These are phyloP conservation scores for Tremellales sp. DNA, from an alignment of 1,284 basidiomycete genomes.

Conservation along the genomic window DNA sequence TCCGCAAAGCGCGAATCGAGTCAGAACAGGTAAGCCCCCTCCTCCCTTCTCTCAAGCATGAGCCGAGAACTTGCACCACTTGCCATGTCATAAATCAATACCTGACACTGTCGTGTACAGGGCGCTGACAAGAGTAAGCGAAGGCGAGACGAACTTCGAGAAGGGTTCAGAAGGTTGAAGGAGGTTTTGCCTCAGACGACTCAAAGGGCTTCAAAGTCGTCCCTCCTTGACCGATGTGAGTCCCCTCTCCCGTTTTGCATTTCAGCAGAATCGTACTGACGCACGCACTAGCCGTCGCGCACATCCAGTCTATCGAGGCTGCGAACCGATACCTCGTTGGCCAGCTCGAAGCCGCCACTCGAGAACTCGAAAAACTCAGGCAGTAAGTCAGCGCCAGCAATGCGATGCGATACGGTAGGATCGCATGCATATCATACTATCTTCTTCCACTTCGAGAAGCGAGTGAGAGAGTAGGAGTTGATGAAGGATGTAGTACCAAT, in stretches of 20 bases:
- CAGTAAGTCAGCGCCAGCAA: slow-evolving; percentile 13
- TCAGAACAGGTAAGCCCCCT: slow-evolving; percentile 39
- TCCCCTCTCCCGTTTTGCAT: slow-evolving; percentile 21
- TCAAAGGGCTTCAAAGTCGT: slow-evolving; percentile 84
- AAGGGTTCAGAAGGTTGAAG: slow-evolving; percentile 79
- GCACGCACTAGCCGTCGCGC: slow-evolving; percentile 21
- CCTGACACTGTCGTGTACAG: no score
- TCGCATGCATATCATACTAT: neutral
- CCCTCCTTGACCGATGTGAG: slow-evolving; percentile 75
- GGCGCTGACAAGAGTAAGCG: slow-evolving; percentile 64
- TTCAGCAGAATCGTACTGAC: neutral
- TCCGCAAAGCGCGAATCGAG: slow-evolving; percentile 30
- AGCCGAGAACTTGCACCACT: neutral
- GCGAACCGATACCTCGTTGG: slow-evolving; percentile 21
- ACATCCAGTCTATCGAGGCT: slow-evolving; percentile 26
- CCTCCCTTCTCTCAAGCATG: slow-evolving; percentile 4
- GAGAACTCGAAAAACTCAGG: slow-evolving; percentile 18
- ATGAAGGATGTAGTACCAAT: neutral
- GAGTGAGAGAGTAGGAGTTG: neutral
- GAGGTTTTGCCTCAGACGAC: slow-evolving; percentile 75
- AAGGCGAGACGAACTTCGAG: slow-evolving; percentile 76
- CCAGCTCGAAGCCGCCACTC: slow-evolving; percentile 12
- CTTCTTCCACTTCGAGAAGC: neutral
- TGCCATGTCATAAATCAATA: neutral
- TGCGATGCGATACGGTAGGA: neutral